Evolutionary conservation across 371 early-diverging fungal genomes (phyloP), one percentile per base, ranked within the genome.

Genomic region (Saksenaea oblongispora): DNA sequence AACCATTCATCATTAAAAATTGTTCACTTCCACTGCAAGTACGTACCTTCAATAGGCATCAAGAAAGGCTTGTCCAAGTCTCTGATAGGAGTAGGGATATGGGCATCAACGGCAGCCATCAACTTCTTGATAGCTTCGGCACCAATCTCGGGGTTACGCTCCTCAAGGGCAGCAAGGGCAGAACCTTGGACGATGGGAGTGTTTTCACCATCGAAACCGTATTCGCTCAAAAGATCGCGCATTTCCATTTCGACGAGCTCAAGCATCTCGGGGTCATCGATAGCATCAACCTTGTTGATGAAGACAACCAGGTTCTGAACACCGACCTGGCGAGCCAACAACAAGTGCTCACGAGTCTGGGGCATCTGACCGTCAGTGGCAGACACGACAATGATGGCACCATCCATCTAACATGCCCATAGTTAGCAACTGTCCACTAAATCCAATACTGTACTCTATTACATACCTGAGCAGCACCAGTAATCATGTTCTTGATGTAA

Each of bases 401-500:
- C 98, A 73, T 99, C 99, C 95, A 93, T 92, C 81, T 74, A 66
- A 10, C 17, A 26, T 3, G 22, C 5, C 51, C 3, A 22, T 47
- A 9, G 5, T 47, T 8, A 31, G 37, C 59, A 37, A 10, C 27
- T 11, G 5, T 54, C 27, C n/a, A 34, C 8, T 1, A 1, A 37
- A 22, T 3, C 58, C 54, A 24, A 8, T 28, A 56, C 37, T 47
- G 3, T 47, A 7, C 22, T 22, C 11, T 5, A 11, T 17, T 47
- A 47, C 22, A 54, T 78, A 82, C 83, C 76, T 97, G 96, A 54
- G 99, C 97, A 66, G 99, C 99, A 77, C 99, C 99, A 67, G 98
- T 97, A 78, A 99, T 98, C 98, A 99, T 99, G 90, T 99, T 99
- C 90, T 99, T 99, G 78, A 99, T 95, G 84, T 98, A 99, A 90